Evolutionary conservation across 163 green algal genomes (phyloP).

Genomic region (Chloromonas sp.): DNA sequence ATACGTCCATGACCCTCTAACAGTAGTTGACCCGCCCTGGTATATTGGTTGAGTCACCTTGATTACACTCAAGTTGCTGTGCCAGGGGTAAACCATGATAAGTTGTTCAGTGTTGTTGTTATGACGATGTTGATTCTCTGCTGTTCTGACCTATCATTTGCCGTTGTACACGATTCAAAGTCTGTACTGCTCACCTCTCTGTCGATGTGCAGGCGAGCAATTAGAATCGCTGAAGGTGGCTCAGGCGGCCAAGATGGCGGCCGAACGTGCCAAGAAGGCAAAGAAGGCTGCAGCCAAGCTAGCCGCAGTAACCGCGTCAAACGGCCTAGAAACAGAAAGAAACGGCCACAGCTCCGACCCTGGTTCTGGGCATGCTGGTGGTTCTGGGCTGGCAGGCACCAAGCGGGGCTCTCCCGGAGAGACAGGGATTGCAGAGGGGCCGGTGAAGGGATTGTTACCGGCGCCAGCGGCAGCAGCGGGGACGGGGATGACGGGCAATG

Average conservation of each 20-base stretch:
- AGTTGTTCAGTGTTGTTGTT: no score
- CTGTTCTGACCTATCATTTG: no score
- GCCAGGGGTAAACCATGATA: no score
- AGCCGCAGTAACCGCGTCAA: background rate
- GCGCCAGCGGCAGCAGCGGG: constrained; percentile 3
- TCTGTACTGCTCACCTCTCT: background rate
- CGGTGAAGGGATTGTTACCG: background rate
- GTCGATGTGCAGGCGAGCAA: constrained; percentile 21
- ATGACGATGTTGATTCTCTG: no score
- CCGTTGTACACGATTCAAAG: no score
- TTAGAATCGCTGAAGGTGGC: constrained; percentile 39
- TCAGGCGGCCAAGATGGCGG: constrained; percentile 36
- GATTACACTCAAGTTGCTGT: no score
- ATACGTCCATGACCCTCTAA: no score
- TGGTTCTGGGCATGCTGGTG: background rate
- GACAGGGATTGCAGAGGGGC: no score
- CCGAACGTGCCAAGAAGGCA: constrained; percentile 40
- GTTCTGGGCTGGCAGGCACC: background rate
- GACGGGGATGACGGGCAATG: background rate
- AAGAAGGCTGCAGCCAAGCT: constrained; percentile 56
- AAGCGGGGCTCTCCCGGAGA: no score
- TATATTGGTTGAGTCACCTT: no score
- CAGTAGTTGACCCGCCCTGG: no score
- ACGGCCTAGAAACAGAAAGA: background rate
- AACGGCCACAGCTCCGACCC: background rate